Conservation (phyloP, 139 green algal species). For the Eudorina sp. region DNA sequence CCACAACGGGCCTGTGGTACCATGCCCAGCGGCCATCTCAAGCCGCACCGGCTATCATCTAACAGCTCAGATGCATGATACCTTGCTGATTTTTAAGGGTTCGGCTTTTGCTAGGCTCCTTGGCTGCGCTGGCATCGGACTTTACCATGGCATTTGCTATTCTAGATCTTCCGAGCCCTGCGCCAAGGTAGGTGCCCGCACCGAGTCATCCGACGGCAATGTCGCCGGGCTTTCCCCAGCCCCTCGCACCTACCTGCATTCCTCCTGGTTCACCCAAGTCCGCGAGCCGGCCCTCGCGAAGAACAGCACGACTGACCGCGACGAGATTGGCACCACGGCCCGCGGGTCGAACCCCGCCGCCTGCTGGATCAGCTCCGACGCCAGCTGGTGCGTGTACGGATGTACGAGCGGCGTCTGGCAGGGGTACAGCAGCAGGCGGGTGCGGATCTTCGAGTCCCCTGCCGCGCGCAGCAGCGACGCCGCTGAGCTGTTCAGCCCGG, state of each 20-base stretch:
- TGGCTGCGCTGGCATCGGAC: too few relatives aligned
- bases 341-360: neutral
- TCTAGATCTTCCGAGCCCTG: too few relatives aligned
- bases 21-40: too few relatives aligned
- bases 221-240: too few relatives aligned
- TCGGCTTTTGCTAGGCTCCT: too few relatives aligned
- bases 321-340: neutral
- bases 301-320: neutral
- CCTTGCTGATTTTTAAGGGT: too few relatives aligned
- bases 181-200: too few relatives aligned
- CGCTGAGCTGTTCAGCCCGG: neutral
- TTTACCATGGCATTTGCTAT: too few relatives aligned
- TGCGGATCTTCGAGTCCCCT: neutral
- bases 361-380: neutral
- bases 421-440: neutral
- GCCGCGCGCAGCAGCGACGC: neutral
- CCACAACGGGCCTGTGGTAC: too few relatives aligned
- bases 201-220: too few relatives aligned
- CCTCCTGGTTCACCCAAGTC: neutral
- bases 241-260: constrained; percentile 23
- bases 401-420: constrained; percentile 25
- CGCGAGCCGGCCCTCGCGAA: neutral
- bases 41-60: too few relatives aligned
- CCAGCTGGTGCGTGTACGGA: constrained; percentile 20
- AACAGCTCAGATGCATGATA: too few relatives aligned